phyloP scores from a whole-genome alignment of 331 rosid genomes.

The Rosa hybrid region DNA sequence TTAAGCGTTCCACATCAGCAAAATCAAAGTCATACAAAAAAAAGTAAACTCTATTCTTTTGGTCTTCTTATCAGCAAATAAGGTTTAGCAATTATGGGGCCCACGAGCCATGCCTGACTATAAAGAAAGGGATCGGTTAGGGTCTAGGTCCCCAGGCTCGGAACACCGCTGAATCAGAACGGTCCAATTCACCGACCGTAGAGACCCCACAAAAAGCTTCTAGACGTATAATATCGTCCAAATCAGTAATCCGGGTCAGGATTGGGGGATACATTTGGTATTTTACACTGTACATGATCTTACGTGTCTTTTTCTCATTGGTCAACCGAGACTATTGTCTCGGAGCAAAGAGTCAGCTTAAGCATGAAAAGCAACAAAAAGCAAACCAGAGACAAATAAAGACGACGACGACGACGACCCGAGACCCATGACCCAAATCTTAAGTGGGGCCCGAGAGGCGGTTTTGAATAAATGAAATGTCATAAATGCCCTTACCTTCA shows the following conservation, averaged over 20 bases:
- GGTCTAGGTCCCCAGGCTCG: background rate
- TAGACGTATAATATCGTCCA: background rate
- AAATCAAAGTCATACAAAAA: background rate
- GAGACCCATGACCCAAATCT: constrained; percentile 4
- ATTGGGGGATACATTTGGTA: background rate
- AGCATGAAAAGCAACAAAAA: constrained; percentile 27
- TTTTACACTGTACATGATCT: background rate
- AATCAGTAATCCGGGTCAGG: background rate
- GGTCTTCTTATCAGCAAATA: no score
- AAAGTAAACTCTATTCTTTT: background rate
- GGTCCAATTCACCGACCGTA: constrained; percentile 27
- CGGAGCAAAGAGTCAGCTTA: background rate
- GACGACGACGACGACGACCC: constrained; percentile 12
- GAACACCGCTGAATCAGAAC: constrained; percentile 4
- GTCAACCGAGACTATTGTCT: background rate
- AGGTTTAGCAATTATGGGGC: background rate
- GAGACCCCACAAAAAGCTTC: constrained; percentile 22
- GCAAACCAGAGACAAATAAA: constrained; percentile 22
- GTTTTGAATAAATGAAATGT: background rate
- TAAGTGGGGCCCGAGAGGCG: background rate
- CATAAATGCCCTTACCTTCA: constrained; percentile 58
- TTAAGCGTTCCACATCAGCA: background rate
- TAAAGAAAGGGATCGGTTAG: background rate
- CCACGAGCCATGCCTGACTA: constrained; percentile 5
- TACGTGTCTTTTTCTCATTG: background rate